Percentiles rank a stretch among this genome's conserved stretches.
Conservation (phyloP, 2,329 filamentous ascomycete genomes). For the Aspergillus pseudotamarii region DNA sequence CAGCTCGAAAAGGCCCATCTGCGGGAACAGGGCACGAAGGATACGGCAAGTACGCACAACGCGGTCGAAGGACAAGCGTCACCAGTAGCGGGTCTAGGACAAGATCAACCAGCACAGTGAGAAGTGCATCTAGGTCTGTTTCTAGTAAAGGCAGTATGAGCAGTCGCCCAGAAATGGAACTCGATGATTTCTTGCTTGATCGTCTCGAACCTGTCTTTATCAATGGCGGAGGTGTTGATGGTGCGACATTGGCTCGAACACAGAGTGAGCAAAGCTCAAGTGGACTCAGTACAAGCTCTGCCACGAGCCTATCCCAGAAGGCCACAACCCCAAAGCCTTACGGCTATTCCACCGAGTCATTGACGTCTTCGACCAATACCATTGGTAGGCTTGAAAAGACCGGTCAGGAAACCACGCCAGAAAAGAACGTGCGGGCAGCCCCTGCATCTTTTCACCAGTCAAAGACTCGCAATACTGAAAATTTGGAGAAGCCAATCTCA, state of each 20-base stretch:
- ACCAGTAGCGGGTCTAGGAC: constrained; percentile 43
- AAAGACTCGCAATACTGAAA: background rate
- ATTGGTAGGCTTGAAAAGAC: constrained; percentile 16
- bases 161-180: constrained; percentile 45
- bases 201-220: constrained; percentile 55
- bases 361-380: constrained; percentile 30
- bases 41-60: constrained; percentile 52
- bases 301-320: constrained; percentile 24
- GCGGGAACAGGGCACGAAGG: constrained; percentile 92
- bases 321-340: constrained; percentile 28
- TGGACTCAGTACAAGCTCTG: constrained; percentile 34
- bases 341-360: constrained; percentile 38
- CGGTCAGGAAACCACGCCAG: background rate
- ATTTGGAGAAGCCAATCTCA: background rate
- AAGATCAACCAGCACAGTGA: constrained; percentile 45
- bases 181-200: constrained; percentile 52
- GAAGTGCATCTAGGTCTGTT: constrained; percentile 38
- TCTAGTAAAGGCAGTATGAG: constrained; percentile 45
- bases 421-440: background rate
- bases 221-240: constrained; percentile 46
- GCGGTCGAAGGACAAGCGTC: constrained; percentile 48
- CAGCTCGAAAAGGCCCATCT: constrained; percentile 72
- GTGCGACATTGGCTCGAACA: constrained; percentile 37
- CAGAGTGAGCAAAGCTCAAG: constrained; percentile 45
- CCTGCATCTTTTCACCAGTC: background rate